phyloP scores from a whole-genome alignment of 441 rosid genomes.

The Erodium trifolium region DNA sequence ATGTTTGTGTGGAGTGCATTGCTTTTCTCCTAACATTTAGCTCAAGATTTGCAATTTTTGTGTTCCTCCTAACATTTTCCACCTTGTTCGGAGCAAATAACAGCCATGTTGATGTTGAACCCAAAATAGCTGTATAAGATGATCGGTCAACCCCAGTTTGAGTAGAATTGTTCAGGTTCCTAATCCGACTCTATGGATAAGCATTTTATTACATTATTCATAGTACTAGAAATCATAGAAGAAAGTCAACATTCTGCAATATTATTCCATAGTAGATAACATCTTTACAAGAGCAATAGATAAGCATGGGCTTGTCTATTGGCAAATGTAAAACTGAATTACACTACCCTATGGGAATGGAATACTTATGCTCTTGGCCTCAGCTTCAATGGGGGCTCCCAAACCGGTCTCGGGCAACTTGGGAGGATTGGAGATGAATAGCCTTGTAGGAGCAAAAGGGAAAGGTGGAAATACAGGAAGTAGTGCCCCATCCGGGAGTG shows the following conservation, averaged over 20 bases:
- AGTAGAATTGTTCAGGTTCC: too few species aligned
- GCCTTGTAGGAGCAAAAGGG: background rate
- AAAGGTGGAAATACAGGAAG: slow-evolving; percentile 7
- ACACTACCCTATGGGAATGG: background rate
- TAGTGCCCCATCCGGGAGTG: background rate
- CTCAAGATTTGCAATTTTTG: slow-evolving; percentile 1
- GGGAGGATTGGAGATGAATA: slow-evolving; percentile 8
- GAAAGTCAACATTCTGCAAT: background rate
- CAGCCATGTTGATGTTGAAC: background rate
- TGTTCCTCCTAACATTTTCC: slow-evolving; percentile 6
- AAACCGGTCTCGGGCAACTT: background rate
- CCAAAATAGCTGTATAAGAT: background rate
- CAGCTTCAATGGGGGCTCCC: background rate
- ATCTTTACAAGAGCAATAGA: background rate
- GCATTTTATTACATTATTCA: too few species aligned
- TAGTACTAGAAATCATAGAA: too few species aligned
- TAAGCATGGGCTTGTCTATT: background rate
- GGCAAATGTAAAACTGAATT: background rate
- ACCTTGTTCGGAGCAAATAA: background rate
- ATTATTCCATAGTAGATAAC: background rate
- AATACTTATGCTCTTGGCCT: background rate
- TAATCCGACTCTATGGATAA: too few species aligned
- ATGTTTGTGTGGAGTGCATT: background rate
- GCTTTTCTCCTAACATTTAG: background rate
- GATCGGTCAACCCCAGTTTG: too few species aligned